Conservation (phyloP, 2,329 filamentous ascomycete species). For the Fusarium piperis region DNA sequence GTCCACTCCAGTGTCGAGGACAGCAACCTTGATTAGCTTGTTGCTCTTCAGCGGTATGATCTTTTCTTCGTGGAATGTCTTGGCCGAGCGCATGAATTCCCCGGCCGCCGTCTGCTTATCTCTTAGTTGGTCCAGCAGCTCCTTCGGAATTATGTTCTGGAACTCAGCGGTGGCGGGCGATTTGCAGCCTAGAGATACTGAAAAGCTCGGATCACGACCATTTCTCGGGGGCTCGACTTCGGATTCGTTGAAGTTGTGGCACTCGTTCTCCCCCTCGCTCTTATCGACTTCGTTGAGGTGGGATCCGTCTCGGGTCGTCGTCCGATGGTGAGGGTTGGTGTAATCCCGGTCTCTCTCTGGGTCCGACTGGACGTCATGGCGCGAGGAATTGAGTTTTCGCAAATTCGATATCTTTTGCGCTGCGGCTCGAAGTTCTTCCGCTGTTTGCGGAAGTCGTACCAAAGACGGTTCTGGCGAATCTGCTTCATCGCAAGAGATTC, state of each 20-base stretch:
- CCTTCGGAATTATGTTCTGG: background rate
- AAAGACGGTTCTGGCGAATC: background rate
- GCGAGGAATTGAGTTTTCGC: background rate
- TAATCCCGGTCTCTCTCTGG: background rate
- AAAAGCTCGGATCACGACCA: background rate
- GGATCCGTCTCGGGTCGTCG: background rate
- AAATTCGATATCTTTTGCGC: background rate
- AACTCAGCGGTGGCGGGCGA: background rate
- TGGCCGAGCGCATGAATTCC: background rate
- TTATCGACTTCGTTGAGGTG: background rate
- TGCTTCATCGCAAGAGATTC: background rate
- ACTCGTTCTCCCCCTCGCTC: background rate
- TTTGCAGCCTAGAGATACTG: background rate
- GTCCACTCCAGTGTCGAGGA: slow-evolving; percentile 8
- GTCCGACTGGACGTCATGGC: background rate
- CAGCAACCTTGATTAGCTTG: slow-evolving; percentile 3
- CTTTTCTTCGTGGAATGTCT: background rate
- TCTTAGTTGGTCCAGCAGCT: background rate
- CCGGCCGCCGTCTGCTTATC: background rate
- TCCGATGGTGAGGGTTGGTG: background rate
- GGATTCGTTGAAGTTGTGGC: background rate
- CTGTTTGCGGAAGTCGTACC: background rate
- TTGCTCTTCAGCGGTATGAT: background rate
- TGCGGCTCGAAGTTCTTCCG: background rate
- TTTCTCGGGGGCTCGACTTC: background rate